Evolutionary conservation across 345 rosid species (phyloP).

Genomic region (Luvunga scandens): DNA sequence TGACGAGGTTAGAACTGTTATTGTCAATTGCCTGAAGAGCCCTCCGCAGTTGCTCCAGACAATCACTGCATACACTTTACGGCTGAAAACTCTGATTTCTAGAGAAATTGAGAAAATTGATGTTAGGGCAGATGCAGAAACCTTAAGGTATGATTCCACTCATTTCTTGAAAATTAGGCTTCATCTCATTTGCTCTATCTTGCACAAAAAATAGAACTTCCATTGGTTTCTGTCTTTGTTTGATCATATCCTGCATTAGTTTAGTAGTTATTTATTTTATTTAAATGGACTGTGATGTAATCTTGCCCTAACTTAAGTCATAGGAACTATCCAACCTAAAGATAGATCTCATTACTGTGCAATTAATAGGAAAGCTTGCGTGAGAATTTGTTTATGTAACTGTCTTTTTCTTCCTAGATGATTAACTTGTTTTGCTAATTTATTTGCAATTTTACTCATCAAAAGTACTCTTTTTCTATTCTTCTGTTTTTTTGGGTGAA

Average conservation of each 20-base stretch:
- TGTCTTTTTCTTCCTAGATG: background rate
- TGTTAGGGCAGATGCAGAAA: constrained; percentile 92
- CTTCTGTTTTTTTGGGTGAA: background rate
- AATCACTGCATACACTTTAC: constrained; percentile 61
- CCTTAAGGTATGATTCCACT: constrained; percentile 43
- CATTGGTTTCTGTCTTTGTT: background rate
- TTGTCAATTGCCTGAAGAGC: constrained; percentile 58
- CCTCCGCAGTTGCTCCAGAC: constrained; percentile 85
- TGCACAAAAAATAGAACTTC: background rate
- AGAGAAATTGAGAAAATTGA: constrained; percentile 86
- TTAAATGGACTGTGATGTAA: background rate
- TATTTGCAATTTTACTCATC: background rate
- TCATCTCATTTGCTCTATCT: background rate
- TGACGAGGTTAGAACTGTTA: constrained; percentile 62
- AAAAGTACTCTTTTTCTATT: background rate
- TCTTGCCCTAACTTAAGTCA: background rate
- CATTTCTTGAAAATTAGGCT: background rate
- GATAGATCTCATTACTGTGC: background rate
- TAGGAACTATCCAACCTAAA: background rate
- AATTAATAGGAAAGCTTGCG: background rate
- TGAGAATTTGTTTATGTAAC: background rate
- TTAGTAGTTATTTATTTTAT: background rate
- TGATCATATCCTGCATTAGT: background rate
- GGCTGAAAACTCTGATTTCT: constrained; percentile 62
- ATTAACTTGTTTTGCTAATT: background rate